phyloP scores from a whole-genome alignment of 164 flowering plant species.

The Aristolochia contorta region DNA sequence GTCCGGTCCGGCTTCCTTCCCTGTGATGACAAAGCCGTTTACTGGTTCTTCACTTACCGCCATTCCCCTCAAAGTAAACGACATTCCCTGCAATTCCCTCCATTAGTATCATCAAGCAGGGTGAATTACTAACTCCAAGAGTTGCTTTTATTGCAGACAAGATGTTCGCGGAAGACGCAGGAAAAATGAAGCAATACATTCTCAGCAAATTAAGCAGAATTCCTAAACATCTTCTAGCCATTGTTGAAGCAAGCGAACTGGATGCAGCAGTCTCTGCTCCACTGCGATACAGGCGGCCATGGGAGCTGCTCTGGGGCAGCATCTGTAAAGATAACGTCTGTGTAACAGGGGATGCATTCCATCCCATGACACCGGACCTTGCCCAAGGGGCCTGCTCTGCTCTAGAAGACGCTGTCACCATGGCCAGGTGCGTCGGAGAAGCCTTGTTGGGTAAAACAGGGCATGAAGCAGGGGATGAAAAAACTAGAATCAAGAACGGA shows the following conservation, averaged over 20 bases:
- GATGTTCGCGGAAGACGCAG: conserved; percentile 21
- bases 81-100: not conserved
- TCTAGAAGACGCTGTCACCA: conserved; percentile 6
- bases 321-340: conserved; percentile 31
- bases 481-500: conserved; percentile 18
- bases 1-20: conserved; percentile 38
- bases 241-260: conserved; percentile 17
- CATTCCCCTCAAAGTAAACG: conserved; percentile 19
- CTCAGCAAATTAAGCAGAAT: conserved; percentile 21
- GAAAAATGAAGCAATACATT: conserved; percentile 31
- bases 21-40: conserved; percentile 27
- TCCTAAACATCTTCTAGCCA: conserved; percentile 15
- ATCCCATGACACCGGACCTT: conserved; percentile 46
- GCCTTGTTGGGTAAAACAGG: conserved; percentile 9
- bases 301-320: conserved; percentile 29
- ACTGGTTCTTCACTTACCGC: conserved; percentile 46
- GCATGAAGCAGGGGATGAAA: conserved; percentile 48
- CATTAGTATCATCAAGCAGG: not conserved
- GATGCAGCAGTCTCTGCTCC: conserved; percentile 16
- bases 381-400: conserved; percentile 12
- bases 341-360: conserved; percentile 48
- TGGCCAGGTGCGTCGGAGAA: conserved; percentile 14
- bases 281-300: conserved; percentile 26
- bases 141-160: conserved; percentile 14
- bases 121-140: not conserved